phyloP scores from a whole-genome alignment of 495 filamentous ascomycete genomes.

The Aspergillus baeticus region DNA sequence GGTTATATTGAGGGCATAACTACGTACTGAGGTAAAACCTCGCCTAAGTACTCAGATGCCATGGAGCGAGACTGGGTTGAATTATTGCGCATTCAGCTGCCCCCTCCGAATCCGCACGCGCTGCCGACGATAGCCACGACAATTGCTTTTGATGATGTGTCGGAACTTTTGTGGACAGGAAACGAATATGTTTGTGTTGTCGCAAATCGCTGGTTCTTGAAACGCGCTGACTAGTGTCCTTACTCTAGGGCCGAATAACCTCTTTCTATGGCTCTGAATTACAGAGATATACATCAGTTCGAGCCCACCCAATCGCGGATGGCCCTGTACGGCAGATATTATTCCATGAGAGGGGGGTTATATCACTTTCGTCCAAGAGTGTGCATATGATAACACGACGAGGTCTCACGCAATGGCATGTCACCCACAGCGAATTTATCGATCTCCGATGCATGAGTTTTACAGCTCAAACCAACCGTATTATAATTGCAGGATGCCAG shows the following conservation, averaged over 20 bases:
- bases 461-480: constrained; percentile 78
- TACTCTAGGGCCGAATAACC: constrained; percentile 71
- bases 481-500: constrained; percentile 85
- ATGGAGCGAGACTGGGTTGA: constrained; percentile 57
- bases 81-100: constrained; percentile 69
- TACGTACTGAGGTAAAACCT: background rate
- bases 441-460: constrained; percentile 93
- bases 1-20: background rate
- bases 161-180: constrained; percentile 90
- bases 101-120: constrained; percentile 60
- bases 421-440: constrained; percentile 72
- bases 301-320: constrained; percentile 63
- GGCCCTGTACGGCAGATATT: constrained; percentile 76
- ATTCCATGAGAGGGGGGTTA: constrained; percentile 81
- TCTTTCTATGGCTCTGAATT: constrained; percentile 85
- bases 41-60: constrained; percentile 15
- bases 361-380: constrained; percentile 72
- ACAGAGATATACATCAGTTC: constrained; percentile 75
- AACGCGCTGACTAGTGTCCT: background rate
- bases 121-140: constrained; percentile 66
- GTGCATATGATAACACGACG: constrained; percentile 83
- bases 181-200: constrained; percentile 72
- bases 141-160: constrained; percentile 79
- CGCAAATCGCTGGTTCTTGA: background rate
- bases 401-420: constrained; percentile 82